These are phyloP conservation scores for Cyberlindnera euphorbiae DNA, from an alignment of 805 yeast genomes.

Conservation along the genomic window DNA sequence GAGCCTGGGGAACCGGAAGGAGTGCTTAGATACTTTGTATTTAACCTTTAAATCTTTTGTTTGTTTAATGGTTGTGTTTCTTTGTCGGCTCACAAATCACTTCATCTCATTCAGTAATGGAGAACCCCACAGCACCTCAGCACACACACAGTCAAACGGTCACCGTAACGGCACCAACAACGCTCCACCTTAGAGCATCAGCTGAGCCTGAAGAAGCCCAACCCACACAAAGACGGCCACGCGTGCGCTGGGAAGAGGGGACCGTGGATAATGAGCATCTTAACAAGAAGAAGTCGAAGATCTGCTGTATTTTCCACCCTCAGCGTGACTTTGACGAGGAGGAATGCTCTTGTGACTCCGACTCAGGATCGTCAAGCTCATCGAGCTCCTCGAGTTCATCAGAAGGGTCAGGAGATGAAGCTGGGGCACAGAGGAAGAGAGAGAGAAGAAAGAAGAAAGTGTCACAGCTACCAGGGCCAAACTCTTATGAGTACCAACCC, in stretches of 20 bases:
- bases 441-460: constrained; percentile 29
- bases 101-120: too few relatives aligned
- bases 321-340: constrained; percentile 54
- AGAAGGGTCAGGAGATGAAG: constrained; percentile 33
- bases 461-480: constrained; percentile 43
- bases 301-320: constrained; percentile 87
- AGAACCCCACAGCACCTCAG: too few relatives aligned
- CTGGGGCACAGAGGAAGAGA: constrained; percentile 30
- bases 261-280: constrained; percentile 87
- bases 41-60: too few relatives aligned
- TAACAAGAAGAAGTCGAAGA: constrained; percentile 85
- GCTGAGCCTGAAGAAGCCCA: constrained; percentile 15
- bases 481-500: constrained; percentile 90
- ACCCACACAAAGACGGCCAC: constrained; percentile 30
- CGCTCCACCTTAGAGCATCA: constrained; percentile 20
- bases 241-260: constrained; percentile 80
- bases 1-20: too few relatives aligned
- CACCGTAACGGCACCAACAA: constrained; percentile 1
- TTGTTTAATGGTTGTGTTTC: too few relatives aligned
- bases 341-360: constrained; percentile 28
- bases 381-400: constrained; percentile 26
- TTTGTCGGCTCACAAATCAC: too few relatives aligned
- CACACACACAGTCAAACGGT: not conserved
- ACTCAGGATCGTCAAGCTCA: constrained; percentile 20
- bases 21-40: too few relatives aligned